Evolutionary conservation across 768 basidiomycete species (phyloP).

Genomic region (Lentinula lateritia): DNA sequence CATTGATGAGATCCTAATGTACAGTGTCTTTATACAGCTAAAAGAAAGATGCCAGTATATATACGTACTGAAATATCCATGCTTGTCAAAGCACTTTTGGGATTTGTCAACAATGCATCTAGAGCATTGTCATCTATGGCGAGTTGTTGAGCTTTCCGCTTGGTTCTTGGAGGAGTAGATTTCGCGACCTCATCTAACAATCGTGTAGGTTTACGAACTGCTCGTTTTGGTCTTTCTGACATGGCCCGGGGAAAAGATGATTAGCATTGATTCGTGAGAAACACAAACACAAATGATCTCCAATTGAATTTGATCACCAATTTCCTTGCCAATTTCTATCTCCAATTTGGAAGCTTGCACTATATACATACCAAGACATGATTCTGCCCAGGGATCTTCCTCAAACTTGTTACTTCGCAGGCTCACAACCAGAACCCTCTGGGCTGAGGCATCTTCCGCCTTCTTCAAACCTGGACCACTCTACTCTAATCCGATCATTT

Average conservation of each 20-base stretch:
- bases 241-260: not conserved
- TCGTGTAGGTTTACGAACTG: not conserved
- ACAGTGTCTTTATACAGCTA: slow-evolving; percentile 4
- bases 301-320: too few relatives aligned
- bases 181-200: not conserved
- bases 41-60: slow-evolving; percentile 3
- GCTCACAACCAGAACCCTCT: too few relatives aligned
- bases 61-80: slow-evolving; percentile 47
- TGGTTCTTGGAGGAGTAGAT: not conserved
- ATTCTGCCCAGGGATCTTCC: too few relatives aligned
- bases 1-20: slow-evolving; percentile 43
- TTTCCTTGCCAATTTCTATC: too few relatives aligned
- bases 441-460: too few relatives aligned
- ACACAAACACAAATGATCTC: too few relatives aligned
- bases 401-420: too few relatives aligned
- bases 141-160: slow-evolving; percentile 3
- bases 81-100: slow-evolving; percentile 43
- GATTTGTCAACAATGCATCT: slow-evolving; percentile 34
- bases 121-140: slow-evolving; percentile 23
- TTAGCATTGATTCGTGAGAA: too few relatives aligned
- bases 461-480: too few relatives aligned
- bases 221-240: slow-evolving; percentile 3
- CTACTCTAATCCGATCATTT: too few relatives aligned
- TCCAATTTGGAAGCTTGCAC: too few relatives aligned
- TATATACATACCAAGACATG: too few relatives aligned